Conservation (phyloP, 495 filamentous ascomycete species). For the Entonaema liquescens region DNA sequence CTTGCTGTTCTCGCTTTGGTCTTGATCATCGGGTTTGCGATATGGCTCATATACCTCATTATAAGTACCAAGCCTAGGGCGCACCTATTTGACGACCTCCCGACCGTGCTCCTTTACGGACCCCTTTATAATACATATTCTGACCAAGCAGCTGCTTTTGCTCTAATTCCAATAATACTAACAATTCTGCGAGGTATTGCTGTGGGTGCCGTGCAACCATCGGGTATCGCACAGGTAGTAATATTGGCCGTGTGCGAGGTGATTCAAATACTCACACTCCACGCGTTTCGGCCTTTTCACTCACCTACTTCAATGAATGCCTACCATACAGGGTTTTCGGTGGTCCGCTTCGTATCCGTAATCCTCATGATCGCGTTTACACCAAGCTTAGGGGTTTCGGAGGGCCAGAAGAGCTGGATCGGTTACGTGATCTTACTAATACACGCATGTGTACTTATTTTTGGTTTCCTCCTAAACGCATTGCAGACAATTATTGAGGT, state of each 20-base stretch:
- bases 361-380: slow-evolving; percentile 89
- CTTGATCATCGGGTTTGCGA: slow-evolving; percentile 72
- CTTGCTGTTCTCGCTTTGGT: slow-evolving; percentile 78
- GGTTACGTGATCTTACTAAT: slow-evolving; percentile 90
- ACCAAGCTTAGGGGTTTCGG: slow-evolving; percentile 77
- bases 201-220: slow-evolving; percentile 90
- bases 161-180: slow-evolving; percentile 82
- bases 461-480: slow-evolving; percentile 93
- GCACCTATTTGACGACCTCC: slow-evolving; percentile 89
- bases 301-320: slow-evolving; percentile 96
- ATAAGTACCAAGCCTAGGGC: slow-evolving; percentile 80
- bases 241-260: slow-evolving; percentile 94
- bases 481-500: slow-evolving; percentile 91
- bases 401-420: slow-evolving; percentile 88
- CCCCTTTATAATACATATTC: slow-evolving; percentile 99
- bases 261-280: slow-evolving; percentile 83
- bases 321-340: slow-evolving; percentile 86
- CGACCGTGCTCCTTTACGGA: slow-evolving; percentile 88
- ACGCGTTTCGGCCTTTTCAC: slow-evolving; percentile 90
- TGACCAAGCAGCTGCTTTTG: slow-evolving; percentile 84
- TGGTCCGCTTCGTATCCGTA: slow-evolving; percentile 78
- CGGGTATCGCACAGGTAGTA: slow-evolving; percentile 90
- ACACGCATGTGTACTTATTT: slow-evolving; percentile 86
- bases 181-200: slow-evolving; percentile 87
- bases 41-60: slow-evolving; percentile 84